These are phyloP conservation scores for Suillus spraguei DNA, from an alignment of 768 basidiomycete genomes.

Conservation along the genomic window DNA sequence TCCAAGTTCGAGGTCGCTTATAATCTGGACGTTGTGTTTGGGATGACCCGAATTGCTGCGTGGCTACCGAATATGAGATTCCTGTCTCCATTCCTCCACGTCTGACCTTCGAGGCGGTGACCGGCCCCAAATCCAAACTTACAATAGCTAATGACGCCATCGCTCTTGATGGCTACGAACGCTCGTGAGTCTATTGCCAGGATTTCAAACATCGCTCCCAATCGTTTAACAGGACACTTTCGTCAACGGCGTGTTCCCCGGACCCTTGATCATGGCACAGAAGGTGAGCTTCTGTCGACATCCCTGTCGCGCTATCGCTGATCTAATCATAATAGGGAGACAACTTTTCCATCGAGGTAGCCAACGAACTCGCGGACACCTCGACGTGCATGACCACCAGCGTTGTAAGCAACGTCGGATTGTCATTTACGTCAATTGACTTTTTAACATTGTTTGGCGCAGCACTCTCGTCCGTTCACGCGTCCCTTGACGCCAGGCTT, in stretches of 20 bases:
- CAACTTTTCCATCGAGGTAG: constrained; percentile 45
- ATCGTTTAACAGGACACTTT: constrained; percentile 37
- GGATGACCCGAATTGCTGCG: too few species aligned
- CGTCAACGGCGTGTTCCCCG: constrained; percentile 46
- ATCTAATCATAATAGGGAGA: constrained; percentile 36
- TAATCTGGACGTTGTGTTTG: too few species aligned
- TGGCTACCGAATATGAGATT: too few species aligned
- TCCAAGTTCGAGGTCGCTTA: too few species aligned
- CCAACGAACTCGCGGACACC: constrained; percentile 44
- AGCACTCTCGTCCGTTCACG: too few species aligned
- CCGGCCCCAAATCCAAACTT: constrained; percentile 27
- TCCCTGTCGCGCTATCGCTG: background rate
- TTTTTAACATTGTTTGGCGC: too few species aligned
- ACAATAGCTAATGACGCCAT: constrained; percentile 41
- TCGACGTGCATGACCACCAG: constrained; percentile 52
- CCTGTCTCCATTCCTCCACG: too few species aligned
- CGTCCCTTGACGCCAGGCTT: too few species aligned
- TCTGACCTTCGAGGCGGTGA: too few species aligned
- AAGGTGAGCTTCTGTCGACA: constrained; percentile 30
- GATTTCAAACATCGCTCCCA: background rate
- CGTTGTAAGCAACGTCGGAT: constrained; percentile 39
- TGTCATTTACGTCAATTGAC: background rate
- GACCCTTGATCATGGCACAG: constrained; percentile 41
- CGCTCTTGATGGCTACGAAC: constrained; percentile 48
- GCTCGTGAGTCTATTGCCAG: constrained; percentile 33